phyloP scores from a whole-genome alignment of 257 asterid species.

The Solanum bulbocastanum region DNA sequence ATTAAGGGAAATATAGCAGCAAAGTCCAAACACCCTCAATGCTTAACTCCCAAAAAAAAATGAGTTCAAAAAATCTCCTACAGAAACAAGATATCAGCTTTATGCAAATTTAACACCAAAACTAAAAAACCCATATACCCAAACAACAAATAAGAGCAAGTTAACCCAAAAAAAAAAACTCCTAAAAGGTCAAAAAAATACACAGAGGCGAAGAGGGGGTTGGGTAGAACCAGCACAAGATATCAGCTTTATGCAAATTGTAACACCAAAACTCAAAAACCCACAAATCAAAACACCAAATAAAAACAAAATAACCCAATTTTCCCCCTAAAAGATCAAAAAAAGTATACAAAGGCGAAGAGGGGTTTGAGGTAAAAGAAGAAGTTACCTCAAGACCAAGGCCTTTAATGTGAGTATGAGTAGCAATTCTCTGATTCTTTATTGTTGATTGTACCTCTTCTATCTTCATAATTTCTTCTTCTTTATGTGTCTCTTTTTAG shows the following conservation, averaged over 20 bases:
- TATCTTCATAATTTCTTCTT: conserved; percentile 21
- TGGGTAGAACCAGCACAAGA: not conserved
- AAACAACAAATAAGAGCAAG: not conserved
- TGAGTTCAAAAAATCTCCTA: not conserved
- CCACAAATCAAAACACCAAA: not conserved
- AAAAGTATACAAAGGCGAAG: too few species aligned
- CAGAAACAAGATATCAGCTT: not conserved
- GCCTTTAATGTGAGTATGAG: conserved; percentile 49
- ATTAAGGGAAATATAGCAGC: not conserved
- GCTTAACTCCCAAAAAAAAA: not conserved
- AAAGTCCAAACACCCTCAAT: not conserved
- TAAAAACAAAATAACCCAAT: not conserved
- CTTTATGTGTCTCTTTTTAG: not conserved
- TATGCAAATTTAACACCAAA: not conserved
- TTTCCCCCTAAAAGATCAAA: not conserved
- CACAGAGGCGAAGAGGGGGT: not conserved
- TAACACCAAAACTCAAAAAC: not conserved
- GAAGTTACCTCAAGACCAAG: conserved; percentile 40
- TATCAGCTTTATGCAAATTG: not conserved
- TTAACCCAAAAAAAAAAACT: not conserved
- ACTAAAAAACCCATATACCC: not conserved
- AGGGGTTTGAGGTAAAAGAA: not conserved
- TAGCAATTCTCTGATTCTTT: conserved; percentile 37
- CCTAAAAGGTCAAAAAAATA: not conserved
- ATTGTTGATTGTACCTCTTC: conserved; percentile 45